Evolutionary conservation across 2,329 filamentous ascomycete species (phyloP).

Genomic region (Monascus ruber): DNA sequence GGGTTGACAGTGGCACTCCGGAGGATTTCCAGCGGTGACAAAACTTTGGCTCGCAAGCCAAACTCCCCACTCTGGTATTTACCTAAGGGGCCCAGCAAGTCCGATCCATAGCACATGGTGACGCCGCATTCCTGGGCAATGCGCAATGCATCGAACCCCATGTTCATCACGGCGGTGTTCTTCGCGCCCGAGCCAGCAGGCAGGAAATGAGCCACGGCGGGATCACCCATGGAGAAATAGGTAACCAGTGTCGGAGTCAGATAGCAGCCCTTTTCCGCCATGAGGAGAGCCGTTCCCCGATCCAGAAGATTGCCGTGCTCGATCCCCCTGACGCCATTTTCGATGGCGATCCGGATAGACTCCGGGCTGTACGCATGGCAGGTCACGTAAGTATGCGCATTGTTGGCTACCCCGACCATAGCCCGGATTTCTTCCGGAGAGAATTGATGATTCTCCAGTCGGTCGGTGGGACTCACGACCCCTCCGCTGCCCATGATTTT

Average conservation of each 20-base stretch:
- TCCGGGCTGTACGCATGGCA: slow-evolving; percentile 47
- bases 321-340: slow-evolving; percentile 45
- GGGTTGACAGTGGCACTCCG: slow-evolving; percentile 43
- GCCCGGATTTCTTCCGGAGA: slow-evolving; percentile 45
- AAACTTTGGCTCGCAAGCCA: slow-evolving; percentile 32
- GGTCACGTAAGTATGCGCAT: slow-evolving; percentile 44
- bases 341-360: slow-evolving; percentile 44
- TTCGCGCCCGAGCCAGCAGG: slow-evolving; percentile 33
- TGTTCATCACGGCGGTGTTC: slow-evolving; percentile 39
- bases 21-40: slow-evolving; percentile 35
- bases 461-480: slow-evolving; percentile 45
- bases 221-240: slow-evolving; percentile 39
- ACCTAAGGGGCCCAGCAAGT: slow-evolving; percentile 41
- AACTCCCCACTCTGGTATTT: slow-evolving; percentile 40
- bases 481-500: slow-evolving; percentile 52
- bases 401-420: slow-evolving; percentile 40
- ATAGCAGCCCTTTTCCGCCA: slow-evolving; percentile 39
- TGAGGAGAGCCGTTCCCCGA: slow-evolving; percentile 35
- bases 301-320: slow-evolving; percentile 42
- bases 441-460: slow-evolving; percentile 45
- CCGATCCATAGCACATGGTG: slow-evolving; percentile 45
- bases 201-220: slow-evolving; percentile 18
- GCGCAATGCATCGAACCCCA: slow-evolving; percentile 37
- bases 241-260: slow-evolving; percentile 46
- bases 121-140: slow-evolving; percentile 43